These are phyloP conservation scores for Plasmodium ovale DNA, from an alignment of 169 alveolate genomes.

Conservation along the genomic window DNA sequence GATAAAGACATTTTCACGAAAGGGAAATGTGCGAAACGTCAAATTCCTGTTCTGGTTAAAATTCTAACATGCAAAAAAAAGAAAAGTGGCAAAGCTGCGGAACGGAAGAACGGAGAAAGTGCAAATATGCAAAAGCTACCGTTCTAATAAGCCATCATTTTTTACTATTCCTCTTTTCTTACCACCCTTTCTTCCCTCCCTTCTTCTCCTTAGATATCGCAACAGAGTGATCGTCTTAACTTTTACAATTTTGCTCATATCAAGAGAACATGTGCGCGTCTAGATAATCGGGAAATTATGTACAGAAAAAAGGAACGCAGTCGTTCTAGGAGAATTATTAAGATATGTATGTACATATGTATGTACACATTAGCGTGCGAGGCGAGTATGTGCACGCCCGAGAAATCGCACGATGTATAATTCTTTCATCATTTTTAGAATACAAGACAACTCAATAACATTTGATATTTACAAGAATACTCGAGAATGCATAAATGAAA, in stretches of 20 bases:
- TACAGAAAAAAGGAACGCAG: not conserved
- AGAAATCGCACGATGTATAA: too few relatives aligned
- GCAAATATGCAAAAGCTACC: not conserved
- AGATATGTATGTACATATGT: not conserved
- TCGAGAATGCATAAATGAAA: slow-evolving; percentile 9
- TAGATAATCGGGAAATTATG: slow-evolving; percentile 24
- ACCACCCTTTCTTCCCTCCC: not conserved
- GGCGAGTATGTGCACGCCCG: not conserved
- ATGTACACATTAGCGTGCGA: not conserved
- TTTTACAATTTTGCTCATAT: slow-evolving; percentile 26
- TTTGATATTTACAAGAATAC: slow-evolving; percentile 12
- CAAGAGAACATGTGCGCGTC: slow-evolving; percentile 11
- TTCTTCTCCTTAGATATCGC: slow-evolving; percentile 12
- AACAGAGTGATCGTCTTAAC: slow-evolving; percentile 8
- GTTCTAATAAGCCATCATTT: not conserved
- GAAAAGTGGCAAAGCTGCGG: too few relatives aligned
- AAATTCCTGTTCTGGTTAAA: slow-evolving; percentile 69
- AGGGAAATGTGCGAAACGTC: slow-evolving; percentile 14
- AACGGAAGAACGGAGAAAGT: too few relatives aligned
- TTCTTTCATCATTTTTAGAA: slow-evolving; percentile 29
- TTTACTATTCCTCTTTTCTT: too few relatives aligned
- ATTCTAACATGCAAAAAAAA: too few relatives aligned
- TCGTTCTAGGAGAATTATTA: too few relatives aligned
- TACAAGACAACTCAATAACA: slow-evolving; percentile 17
- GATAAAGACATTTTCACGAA: slow-evolving; percentile 39